Conservation (phyloP, 164 flowering plant genomes). For the Vitis rotundifolia region DNA sequence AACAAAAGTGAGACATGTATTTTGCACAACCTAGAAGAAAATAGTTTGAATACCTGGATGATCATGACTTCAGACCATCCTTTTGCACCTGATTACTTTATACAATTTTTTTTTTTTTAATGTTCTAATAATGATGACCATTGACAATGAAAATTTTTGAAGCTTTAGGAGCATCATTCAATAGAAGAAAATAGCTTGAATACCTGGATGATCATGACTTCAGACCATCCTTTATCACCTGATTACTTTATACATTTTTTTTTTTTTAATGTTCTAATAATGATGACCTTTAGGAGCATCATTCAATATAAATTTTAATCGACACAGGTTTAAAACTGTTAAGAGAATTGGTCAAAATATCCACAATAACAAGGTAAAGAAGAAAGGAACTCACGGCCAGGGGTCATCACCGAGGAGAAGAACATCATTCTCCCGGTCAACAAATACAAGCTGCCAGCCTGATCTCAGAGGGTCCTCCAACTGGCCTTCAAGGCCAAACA, state of each 20-base stretch:
- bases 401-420: slow-evolving; percentile 99
- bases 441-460: slow-evolving; percentile 99
- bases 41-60: too few relatives aligned
- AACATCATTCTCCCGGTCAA: slow-evolving; percentile 97
- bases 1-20: background rate
- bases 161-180: background rate
- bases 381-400: slow-evolving; percentile 78
- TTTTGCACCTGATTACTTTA: too few relatives aligned
- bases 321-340: background rate
- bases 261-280: too few relatives aligned
- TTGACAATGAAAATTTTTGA: too few relatives aligned
- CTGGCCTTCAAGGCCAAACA: slow-evolving; percentile 97
- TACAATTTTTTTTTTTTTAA: too few relatives aligned
- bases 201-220: too few relatives aligned
- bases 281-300: background rate
- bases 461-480: slow-evolving; percentile 98
- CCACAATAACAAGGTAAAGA: background rate
- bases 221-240: too few relatives aligned
- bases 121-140: too few relatives aligned
- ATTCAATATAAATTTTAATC: background rate
- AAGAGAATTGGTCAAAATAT: background rate
- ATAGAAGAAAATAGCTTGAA: too few relatives aligned
- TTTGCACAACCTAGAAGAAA: too few relatives aligned
- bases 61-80: too few relatives aligned
- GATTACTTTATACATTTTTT: too few relatives aligned